Evolutionary conservation across 306 rosid genomes (phyloP), one percentile per base, ranked within the genome.

Genomic region (Echinosophora koreensis): DNA sequence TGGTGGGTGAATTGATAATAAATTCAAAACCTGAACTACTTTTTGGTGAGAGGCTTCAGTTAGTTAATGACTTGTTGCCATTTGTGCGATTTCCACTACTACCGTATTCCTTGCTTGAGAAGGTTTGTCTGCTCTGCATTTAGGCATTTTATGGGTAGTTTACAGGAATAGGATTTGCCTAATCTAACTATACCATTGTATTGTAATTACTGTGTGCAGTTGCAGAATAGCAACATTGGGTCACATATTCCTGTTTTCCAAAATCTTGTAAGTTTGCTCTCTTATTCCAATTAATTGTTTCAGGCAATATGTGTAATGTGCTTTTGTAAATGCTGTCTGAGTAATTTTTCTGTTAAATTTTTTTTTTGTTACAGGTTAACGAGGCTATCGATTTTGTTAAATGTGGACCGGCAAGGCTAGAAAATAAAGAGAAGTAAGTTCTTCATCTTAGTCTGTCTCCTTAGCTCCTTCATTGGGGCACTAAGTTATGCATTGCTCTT

Each of bases 61-160:
- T 90, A 66, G 88, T 92, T 75, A 67, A 73, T 64, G 85, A 84
- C 84, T 78, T 90, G 80, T 65, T 94, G 66, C 81, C 90, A 3
- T 84, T 83, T 18, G 90, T 94, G 77, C 87, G 97, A 68, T 89
- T 92, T 84, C 89, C 89, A 5, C 84, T 89, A 28, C 91, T 94
- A 73, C 90, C 87, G 10, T 59, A 47, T 73, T 16, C 91, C 78
- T 81, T 90, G 79, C 96, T 94, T 76, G 86, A 88, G 84, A 94
- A 90, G 97, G 98, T 94, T 84, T 50, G 78, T 71, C 60, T 50
- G 41, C 76, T 82, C 14, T 54, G 59, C 77, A 55, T 54, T 50
- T 30, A 61, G 67, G 34, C 47, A 50, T 63, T 62, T 62, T 42
- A 10, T 66, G 77, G 18, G 66, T 51, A 54, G 60, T 58, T 34